Base-by-base conservation (phyloP, 345 rosid species). In the Eucalyptus brandiana region DNA sequence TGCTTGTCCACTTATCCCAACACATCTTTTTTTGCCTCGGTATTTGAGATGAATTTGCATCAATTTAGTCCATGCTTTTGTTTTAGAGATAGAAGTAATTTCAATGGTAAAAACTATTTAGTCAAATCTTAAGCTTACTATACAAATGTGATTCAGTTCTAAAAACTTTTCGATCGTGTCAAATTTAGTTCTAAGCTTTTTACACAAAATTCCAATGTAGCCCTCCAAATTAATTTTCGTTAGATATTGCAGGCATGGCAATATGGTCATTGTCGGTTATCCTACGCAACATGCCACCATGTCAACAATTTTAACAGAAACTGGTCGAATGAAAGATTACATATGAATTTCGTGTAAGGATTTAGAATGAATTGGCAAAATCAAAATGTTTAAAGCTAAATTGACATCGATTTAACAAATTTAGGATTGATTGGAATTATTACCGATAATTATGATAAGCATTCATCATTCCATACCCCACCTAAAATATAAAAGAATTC, bases 301-400 rank as follows among this genome's bases (percentile, higher is more conserved):
- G 19, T 30, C 1, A 30, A 7, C 34, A 7, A 7, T 62, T 65
- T 65, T 15, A 17, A 65, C 0, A 16, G 3, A 65, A 40, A 40
- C 5, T 12, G 3, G 3, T 12, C 1, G 16, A 4, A 54, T 8
- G 10, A 37, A 72, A 2, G 47, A 11, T 8, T 6, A 23, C 5
- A 40, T 23, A 4, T 26, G 5, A 21, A 40, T 76, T 72, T 6
- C 3, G 5, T 37, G 47, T 1, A 11, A 11, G 3, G 2, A 18
- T 2, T 10, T 72, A 72, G 26, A 23, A 72, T 11, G 3, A 72
- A 37, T 72, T 19, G 28, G 2, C 5, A 34, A 37, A 34, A 34
- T 72, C 0, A 1, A 37, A 19, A 34, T 1, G 1, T 37, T 72
- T 0, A 10, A 0, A 8, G 11, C 1, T 10, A 42, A 10, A 34